Evolutionary conservation across 2,329 filamentous ascomycete genomes (phyloP).

Genomic region (Tolypocladium guangdongense): DNA sequence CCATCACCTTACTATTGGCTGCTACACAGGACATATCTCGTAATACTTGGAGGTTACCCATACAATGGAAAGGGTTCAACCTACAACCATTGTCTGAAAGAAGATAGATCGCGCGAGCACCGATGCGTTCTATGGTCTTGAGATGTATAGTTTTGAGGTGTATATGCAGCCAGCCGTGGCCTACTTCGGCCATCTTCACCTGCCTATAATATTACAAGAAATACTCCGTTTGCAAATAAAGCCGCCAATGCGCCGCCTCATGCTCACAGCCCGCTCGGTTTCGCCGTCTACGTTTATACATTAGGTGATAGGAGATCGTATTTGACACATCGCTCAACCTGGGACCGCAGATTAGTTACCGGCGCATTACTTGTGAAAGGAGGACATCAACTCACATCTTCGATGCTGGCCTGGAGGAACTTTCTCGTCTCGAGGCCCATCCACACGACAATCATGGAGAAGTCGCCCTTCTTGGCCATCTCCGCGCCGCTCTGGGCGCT

Average conservation of each 20-base stretch:
- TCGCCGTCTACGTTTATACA: slow-evolving; percentile 40
- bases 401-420: slow-evolving; percentile 81
- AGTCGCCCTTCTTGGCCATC: slow-evolving; percentile 62
- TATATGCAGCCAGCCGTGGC: background rate
- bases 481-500: slow-evolving; percentile 64
- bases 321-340: slow-evolving; percentile 83
- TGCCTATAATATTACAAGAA: background rate
- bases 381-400: slow-evolving; percentile 53
- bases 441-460: slow-evolving; percentile 85
- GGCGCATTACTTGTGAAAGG: slow-evolving; percentile 3
- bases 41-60: background rate
- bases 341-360: background rate
- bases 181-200: background rate
- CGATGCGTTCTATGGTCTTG: background rate
- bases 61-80: background rate
- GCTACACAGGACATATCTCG: background rate
- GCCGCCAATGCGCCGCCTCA: background rate
- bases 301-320: slow-evolving; percentile 84
- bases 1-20: no score
- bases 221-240: background rate
- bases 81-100: background rate
- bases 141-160: no score
- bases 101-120: background rate
- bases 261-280: background rate
- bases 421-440: slow-evolving; percentile 78